Conservation (phyloP, 2,329 filamentous ascomycete species). For the Lasiodiplodia theobromae region DNA sequence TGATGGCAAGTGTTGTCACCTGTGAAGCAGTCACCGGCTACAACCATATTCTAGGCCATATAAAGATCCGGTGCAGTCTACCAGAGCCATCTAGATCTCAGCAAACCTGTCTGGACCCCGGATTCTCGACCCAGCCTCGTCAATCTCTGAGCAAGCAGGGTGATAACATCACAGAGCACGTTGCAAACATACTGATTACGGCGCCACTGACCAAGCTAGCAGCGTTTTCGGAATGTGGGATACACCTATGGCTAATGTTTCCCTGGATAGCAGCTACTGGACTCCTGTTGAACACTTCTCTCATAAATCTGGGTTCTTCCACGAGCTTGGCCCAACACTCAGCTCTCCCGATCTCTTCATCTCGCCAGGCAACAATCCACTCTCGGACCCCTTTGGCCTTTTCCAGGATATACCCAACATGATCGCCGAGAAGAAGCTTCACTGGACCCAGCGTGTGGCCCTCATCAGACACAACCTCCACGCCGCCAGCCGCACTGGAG, state of each 20-base stretch:
- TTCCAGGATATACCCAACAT: slow-evolving; percentile 18
- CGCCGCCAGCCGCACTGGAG: slow-evolving; percentile 51
- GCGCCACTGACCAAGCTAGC: slow-evolving; percentile 5
- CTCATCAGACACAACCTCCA: slow-evolving; percentile 55
- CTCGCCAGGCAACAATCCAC: neutral
- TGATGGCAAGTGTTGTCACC: neutral
- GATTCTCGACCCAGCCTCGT: neutral
- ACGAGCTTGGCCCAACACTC: slow-evolving; percentile 7
- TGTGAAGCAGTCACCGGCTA: neutral
- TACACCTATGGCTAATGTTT: slow-evolving; percentile 16
- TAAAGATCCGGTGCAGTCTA: neutral
- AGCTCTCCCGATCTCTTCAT: slow-evolving; percentile 8
- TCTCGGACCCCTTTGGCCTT: neutral
- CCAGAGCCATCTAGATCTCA: slow-evolving; percentile 21
- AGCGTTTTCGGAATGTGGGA: slow-evolving; percentile 20
- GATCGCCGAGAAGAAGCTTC: slow-evolving; percentile 42
- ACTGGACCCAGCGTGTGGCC: slow-evolving; percentile 56
- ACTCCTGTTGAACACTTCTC: neutral
- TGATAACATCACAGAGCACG: neutral
- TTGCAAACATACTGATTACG: slow-evolving; percentile 10
- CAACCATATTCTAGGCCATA: slow-evolving; percentile 16
- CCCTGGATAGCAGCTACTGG: neutral
- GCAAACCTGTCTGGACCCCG: neutral
- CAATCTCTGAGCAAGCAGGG: neutral
- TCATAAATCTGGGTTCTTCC: slow-evolving; percentile 23